Percentiles rank a stretch among this genome's conserved stretches.
phyloP scores from a whole-genome alignment of 352 stramenopile genomes.

The Globisporangium nodosum region DNA sequence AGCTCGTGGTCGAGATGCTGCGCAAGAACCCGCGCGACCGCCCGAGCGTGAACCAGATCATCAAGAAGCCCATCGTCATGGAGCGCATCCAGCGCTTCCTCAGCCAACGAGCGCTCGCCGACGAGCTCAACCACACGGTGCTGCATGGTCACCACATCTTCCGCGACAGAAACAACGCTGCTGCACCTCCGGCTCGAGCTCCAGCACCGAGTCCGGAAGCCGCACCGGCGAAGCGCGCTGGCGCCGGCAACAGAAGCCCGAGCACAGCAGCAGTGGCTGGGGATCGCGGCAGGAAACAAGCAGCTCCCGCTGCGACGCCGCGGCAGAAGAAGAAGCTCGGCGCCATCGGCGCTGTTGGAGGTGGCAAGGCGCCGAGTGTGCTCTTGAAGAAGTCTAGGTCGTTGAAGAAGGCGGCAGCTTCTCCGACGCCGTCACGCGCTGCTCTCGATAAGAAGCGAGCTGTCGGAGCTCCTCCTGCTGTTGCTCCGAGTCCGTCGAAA shows the following conservation, averaged over 20 bases:
- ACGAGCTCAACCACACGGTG: constrained; percentile 68
- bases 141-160: constrained; percentile 72
- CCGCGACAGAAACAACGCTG: constrained; percentile 17
- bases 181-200: not conserved
- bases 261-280: not conserved
- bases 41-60: constrained; percentile 59
- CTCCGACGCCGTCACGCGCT: constrained; percentile 1
- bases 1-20: constrained; percentile 51
- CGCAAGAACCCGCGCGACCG: constrained; percentile 49
- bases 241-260: constrained; percentile 1
- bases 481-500: constrained; percentile 6
- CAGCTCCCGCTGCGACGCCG: not conserved
- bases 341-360: not conserved
- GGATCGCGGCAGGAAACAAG: constrained; percentile 1
- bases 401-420: constrained; percentile 11
- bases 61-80: constrained; percentile 49
- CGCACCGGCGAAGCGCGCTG: not conserved
- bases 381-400: constrained; percentile 13
- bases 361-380: constrained; percentile 2
- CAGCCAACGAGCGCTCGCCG: constrained; percentile 36
- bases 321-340: constrained; percentile 11
- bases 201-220: not conserved
- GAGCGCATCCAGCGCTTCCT: constrained; percentile 63
- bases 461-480: not conserved
- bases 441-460: not conserved